These are phyloP conservation scores for Termitomyces sp. DNA, from an alignment of 1,284 basidiomycete species.

Conservation along the genomic window DNA sequence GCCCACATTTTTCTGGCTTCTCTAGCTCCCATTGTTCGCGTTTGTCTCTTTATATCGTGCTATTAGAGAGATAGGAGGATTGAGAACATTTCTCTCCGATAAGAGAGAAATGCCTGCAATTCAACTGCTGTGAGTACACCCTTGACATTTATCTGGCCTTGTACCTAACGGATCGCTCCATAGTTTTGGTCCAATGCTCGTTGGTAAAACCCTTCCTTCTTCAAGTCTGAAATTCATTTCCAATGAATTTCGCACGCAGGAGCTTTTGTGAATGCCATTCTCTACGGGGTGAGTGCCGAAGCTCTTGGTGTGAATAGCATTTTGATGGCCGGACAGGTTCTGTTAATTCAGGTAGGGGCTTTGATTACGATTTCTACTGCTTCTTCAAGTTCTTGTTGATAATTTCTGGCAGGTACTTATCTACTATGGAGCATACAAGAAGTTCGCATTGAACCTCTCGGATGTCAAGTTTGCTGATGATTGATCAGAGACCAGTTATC, in stretches of 20 bases:
- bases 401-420: constrained; percentile 11
- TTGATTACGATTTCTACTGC: too few species aligned
- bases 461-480: not conserved
- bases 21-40: not conserved
- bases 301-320: not conserved
- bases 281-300: constrained; percentile 22
- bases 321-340: constrained; percentile 9
- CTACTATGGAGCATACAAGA: constrained; percentile 19
- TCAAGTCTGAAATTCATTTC: not conserved
- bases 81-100: not conserved
- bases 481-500: constrained; percentile 7
- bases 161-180: not conserved
- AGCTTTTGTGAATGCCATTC: constrained; percentile 14
- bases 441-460: constrained; percentile 4
- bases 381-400: too few species aligned
- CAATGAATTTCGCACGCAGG: constrained; percentile 4
- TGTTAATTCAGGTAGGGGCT: constrained; percentile 16
- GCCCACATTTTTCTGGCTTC: not conserved
- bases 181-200: constrained; percentile 21
- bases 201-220: constrained; percentile 10
- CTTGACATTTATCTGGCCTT: not conserved
- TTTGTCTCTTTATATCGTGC: not conserved
- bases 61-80: not conserved
- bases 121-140: constrained; percentile 11
- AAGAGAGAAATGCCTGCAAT: constrained; percentile 5